These are phyloP conservation scores for Phytophthora fragariaefolia DNA, from an alignment of 352 stramenopile genomes.

Conservation along the genomic window DNA sequence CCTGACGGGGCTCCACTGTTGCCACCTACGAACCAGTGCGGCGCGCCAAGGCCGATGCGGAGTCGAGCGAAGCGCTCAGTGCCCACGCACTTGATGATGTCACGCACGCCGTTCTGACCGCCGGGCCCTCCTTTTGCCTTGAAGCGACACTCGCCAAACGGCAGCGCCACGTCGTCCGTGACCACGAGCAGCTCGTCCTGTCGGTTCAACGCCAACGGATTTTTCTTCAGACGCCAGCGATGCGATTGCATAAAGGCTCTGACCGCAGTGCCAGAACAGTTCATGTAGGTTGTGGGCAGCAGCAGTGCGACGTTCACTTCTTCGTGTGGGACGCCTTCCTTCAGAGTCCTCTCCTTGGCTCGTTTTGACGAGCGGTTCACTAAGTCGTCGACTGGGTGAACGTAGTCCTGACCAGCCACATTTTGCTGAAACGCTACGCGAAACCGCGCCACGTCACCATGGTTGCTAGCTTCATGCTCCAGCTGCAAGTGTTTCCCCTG, in stretches of 20 bases:
- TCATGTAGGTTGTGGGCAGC: constrained; percentile 87
- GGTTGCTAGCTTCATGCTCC: constrained; percentile 60
- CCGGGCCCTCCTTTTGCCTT: constrained; percentile 79
- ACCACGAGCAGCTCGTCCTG: constrained; percentile 88
- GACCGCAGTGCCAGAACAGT: constrained; percentile 80
- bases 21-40: constrained; percentile 77
- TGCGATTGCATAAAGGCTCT: constrained; percentile 83
- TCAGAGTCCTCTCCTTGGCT: constrained; percentile 75
- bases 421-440: constrained; percentile 71
- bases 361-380: constrained; percentile 79
- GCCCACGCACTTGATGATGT: constrained; percentile 87
- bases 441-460: constrained; percentile 74
- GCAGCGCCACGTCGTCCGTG: constrained; percentile 81
- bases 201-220: constrained; percentile 75
- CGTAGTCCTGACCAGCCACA: constrained; percentile 39
- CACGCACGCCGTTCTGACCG: constrained; percentile 82
- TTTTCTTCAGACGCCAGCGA: constrained; percentile 87
- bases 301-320: constrained; percentile 81
- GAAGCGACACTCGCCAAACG: constrained; percentile 85
- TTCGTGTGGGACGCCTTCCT: constrained; percentile 75
- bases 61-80: constrained; percentile 86
- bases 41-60: constrained; percentile 80
- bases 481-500: constrained; percentile 59
- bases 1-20: constrained; percentile 71
- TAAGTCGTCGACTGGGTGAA: constrained; percentile 70